phyloP scores from a whole-genome alignment of 2,329 filamentous ascomycete genomes.

The Exophiala aquamarina region DNA sequence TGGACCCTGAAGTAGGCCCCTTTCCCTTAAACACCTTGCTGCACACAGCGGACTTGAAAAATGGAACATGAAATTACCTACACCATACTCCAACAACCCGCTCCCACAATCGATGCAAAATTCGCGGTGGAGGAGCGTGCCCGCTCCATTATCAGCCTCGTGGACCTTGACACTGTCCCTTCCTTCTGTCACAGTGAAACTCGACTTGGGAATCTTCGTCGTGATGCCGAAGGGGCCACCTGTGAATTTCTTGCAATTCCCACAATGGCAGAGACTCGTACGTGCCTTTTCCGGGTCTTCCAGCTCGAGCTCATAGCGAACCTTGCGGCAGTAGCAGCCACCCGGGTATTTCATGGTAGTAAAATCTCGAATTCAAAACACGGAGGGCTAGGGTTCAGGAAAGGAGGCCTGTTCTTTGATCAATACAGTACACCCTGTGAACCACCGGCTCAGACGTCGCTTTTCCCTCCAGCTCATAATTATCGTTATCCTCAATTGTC shows the following conservation, averaged over 20 bases:
- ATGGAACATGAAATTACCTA: conserved; percentile 33
- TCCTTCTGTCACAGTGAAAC: conserved; percentile 43
- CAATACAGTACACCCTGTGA: too few relatives aligned
- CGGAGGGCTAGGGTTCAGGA: neutral
- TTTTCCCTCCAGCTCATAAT: too few relatives aligned
- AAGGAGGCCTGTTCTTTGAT: too few relatives aligned
- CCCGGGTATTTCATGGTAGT: conserved; percentile 20
- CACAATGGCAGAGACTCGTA: conserved; percentile 55
- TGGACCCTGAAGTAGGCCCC: too few relatives aligned
- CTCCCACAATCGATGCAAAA: conserved; percentile 56
- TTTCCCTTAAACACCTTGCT: too few relatives aligned
- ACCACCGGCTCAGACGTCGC: too few relatives aligned
- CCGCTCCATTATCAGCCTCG: conserved; percentile 52
- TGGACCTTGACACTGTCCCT: conserved; percentile 42
- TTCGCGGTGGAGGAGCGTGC: conserved; percentile 48
- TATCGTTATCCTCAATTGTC: too few relatives aligned
- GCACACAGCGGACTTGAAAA: too few relatives aligned
- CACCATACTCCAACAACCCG: conserved; percentile 54
- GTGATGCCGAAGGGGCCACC: conserved; percentile 48
- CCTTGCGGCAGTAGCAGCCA: conserved; percentile 49
- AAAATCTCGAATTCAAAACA: neutral
- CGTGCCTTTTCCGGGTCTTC: conserved; percentile 48
- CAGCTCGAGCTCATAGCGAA: conserved; percentile 49
- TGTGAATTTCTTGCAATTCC: conserved; percentile 46
- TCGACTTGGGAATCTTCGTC: conserved; percentile 48